These are phyloP conservation scores for Gilbertella persicaria DNA, from an alignment of 371 early-diverging fungal genomes.

Conservation along the genomic window DNA sequence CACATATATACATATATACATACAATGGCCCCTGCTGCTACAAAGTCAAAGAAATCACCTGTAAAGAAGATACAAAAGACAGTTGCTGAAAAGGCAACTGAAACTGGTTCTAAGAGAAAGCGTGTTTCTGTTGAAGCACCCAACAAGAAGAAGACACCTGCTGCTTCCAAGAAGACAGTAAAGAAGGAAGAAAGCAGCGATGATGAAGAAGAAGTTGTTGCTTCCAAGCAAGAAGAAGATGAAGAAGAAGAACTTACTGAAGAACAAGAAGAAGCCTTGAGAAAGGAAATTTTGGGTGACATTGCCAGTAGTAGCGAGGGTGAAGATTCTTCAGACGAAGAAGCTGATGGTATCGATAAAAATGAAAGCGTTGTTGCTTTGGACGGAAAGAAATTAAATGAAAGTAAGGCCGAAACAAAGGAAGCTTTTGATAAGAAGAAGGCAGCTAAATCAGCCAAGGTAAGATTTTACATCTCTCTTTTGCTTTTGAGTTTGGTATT, in stretches of 20 bases:
- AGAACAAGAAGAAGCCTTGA: conserved; percentile 45
- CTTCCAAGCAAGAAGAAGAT: conserved; percentile 15
- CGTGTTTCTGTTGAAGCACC: conserved; percentile 17
- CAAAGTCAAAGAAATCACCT: conserved; percentile 10
- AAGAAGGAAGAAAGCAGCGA: conserved; percentile 13
- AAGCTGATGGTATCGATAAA: conserved; percentile 43
- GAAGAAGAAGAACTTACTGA: conserved; percentile 42
- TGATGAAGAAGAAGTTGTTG: conserved; percentile 13
- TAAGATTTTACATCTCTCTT: conserved; percentile 1
- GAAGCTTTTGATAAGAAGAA: conserved; percentile 34
- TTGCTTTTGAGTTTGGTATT: no score
- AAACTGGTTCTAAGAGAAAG: conserved; percentile 34
- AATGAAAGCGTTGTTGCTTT: conserved; percentile 55
- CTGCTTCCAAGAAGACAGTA: conserved; percentile 16
- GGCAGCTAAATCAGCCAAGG: conserved; percentile 28
- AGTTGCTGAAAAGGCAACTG: conserved; percentile 20
- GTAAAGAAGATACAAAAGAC: conserved; percentile 3
- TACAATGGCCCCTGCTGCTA: background rate
- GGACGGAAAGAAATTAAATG: conserved; percentile 30
- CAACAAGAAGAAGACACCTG: conserved; percentile 4
- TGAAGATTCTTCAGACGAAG: conserved; percentile 47
- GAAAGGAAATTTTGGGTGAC: conserved; percentile 54
- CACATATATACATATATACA: background rate
- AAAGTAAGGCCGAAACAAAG: conserved; percentile 39
- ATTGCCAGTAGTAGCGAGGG: conserved; percentile 48